Base-by-base conservation (phyloP, 768 basidiomycete genomes). In the Termitomyces sp. region DNA sequence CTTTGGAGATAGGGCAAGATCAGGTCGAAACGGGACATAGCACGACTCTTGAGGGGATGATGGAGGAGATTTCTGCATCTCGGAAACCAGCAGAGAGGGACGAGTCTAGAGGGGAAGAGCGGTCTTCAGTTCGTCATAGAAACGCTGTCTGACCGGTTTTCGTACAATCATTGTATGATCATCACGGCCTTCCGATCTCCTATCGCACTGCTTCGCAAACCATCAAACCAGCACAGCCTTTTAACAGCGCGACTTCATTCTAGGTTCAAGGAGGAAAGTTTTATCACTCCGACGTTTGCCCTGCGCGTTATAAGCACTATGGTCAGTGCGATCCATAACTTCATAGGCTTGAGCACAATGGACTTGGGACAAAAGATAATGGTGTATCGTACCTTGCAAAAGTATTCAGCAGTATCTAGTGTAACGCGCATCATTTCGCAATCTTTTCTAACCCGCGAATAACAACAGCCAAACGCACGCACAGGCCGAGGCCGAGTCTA, bases 11-110 rank as follows among this genome's bases (percentile, higher is more conserved):
- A 3, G 49, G 56, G 22, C 44, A 36, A 7, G 56, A 57, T 37
- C 36, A 42, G 41, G 48, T 57, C 8, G 56, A 39, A 26, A 57
- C 56, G 9, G 56, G 56, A 6, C 56, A 51, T 44, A 57, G 56
- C 22, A 36, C 18, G 4, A 45, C 50, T 34, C 31, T 57, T 3
- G 18, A 12, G 20, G 50, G 50, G 4, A 22, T 57, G 29, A 45
- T 57, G 42, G 50, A 57, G n/a, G 56, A 57, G 29, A 45, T 57
- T n/a, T 22, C n/a, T 31, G 49, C 28, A 15, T 7, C 13, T 20
- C 26, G 22, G 12, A 51, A 37, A 36, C n/a, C 33, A 47, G 54
- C 15, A 5, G 34, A 36, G 34, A 36, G 10, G 42, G 26, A 37
- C 28, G 22, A 37, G 46, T 4, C 44, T 12, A 24, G 24, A 36